Base-by-base conservation (phyloP, 768 basidiomycete species). In the Boletellus emodensis region DNA sequence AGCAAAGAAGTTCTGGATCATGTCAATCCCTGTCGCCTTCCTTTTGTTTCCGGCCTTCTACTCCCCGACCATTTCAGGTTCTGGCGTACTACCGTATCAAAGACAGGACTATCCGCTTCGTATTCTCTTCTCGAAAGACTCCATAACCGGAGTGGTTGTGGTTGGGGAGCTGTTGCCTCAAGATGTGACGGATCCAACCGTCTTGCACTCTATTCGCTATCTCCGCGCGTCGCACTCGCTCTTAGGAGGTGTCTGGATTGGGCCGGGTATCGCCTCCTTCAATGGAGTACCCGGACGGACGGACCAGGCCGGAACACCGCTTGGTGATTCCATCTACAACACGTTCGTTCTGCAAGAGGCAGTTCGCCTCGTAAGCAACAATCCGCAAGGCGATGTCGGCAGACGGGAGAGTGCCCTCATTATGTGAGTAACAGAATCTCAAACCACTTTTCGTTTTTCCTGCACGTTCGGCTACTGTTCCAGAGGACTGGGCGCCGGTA, bases 311-410 rank as follows among this genome's bases (percentile, higher is more conserved):
- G 79, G 81, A 8, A 73, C 68, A 2, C 71, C 72, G 3, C 68
- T 88, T 1, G 87, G 87, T 11, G 87, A 90, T 59, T 88, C 89
- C 2, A 84, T 94, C 41, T 95, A 95, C 63, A 77, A 74, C 18
- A 77, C 92, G 0, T 97, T 97, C 63, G 76, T 87, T 6, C 64
- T 96, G 15, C 94, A 97, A 65, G 95, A 97, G 63, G 89, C 87
- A 2, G 85, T 75, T 13, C 79, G 90, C 10, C 67, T 97, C 28
- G 79, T 86, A 12, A 75, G 83, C 52, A 80, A 75, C 41, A 75
- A 79, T 9, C 59, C 65, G 11, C 71, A 64, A 52, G 73, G 63
- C 6, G 68, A 69, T 54, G 59, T 58, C 36, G 61, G 70, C 40
- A 53, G 59, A 39, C 68, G 64, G 58, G 72, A 82, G 52, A 82